Evolutionary conservation across 176 grass and related monocot genomes (phyloP).

Genomic region (Ananas comosus): DNA sequence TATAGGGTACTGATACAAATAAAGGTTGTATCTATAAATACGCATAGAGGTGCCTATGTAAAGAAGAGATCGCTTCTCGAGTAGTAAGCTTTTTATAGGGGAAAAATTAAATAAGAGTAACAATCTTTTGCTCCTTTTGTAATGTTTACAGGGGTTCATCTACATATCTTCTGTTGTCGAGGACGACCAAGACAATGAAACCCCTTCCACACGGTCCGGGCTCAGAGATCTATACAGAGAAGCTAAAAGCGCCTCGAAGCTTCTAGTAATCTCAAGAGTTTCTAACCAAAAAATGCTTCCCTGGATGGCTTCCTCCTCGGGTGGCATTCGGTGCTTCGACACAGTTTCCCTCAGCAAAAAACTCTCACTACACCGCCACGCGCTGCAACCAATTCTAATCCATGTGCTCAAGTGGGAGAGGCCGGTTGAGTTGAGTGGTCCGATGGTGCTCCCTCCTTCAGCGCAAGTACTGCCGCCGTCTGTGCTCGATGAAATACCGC

Average conservation of each 20-base stretch:
- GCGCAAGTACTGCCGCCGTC: constrained; percentile 3
- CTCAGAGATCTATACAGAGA: constrained; percentile 74
- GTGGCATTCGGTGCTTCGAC: constrained; percentile 87
- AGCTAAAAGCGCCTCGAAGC: constrained; percentile 49
- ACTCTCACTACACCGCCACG: constrained; percentile 87
- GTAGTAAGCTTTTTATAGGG: no score
- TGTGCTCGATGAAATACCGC: not conserved
- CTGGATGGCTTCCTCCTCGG: constrained; percentile 76
- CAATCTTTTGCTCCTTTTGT: no score
- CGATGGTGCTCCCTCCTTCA: constrained; percentile 7
- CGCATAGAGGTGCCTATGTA: no score
- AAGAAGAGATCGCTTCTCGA: no score
- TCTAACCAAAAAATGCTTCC: constrained; percentile 66
- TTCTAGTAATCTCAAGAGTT: constrained; percentile 91
- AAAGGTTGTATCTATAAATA: no score
- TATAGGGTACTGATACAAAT: no score
- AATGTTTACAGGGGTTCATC: constrained; percentile 59
- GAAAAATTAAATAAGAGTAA: no score
- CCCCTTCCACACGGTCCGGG: constrained; percentile 77
- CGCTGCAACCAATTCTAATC: constrained; percentile 58
- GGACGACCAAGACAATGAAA: constrained; percentile 30
- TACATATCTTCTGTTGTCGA: constrained; percentile 78
- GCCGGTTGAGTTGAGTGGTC: not conserved
- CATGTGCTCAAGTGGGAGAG: constrained; percentile 81
- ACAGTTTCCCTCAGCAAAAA: constrained; percentile 95